Evolutionary conservation across 106 monocot genomes (phyloP), one percentile per base, ranked within the genome.

Genomic region (Ottelia alismoides): DNA sequence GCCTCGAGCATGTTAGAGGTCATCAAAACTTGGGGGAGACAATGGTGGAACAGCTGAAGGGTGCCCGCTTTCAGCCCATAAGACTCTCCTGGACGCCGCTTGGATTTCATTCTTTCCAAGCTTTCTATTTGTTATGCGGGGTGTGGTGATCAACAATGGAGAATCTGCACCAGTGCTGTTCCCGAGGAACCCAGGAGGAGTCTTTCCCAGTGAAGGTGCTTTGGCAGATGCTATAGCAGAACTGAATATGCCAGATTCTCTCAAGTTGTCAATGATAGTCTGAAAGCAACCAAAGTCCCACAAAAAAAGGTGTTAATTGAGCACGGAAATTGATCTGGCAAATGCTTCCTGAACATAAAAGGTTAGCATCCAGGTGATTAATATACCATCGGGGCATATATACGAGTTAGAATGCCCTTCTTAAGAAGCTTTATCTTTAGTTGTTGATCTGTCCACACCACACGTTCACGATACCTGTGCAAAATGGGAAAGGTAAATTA

Each of bases 301-400:
- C 35, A n/a, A 2, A 31, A 0, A 4, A 22, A n/a, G 9, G 23
- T 29, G 12, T 1, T n/a, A 40, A 25, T 0, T 1, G n/a, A 57
- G 44, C 16, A 26, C 25, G 16, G 22, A n/a, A 1, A 26, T 28
- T 30, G 20, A 27, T 20, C 20, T 31, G 18, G 9, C 17, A 25
- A 1, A 26, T 27, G 30, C 22, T n/a, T 2, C 24, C 10, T 3
- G 2, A 30, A 31, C 23, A 5, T 27, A 60, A 47, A 27, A 25
- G 20, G 25, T 26, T 11, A 43, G 14, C 14, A 44, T 23, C 17
- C 17, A 57, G 16, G 28, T 47, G 3, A 47, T 32, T 5, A 57
- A n/a, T 45, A n/a, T 79, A 92, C 92, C 92, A 92, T 92, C 7
- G 92, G 92, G 22, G 81, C 78, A 74, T 92, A 72, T 60, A 92